Conservation (phyloP, 106 monocot species). For the Dioscorea zingiberensis region DNA sequence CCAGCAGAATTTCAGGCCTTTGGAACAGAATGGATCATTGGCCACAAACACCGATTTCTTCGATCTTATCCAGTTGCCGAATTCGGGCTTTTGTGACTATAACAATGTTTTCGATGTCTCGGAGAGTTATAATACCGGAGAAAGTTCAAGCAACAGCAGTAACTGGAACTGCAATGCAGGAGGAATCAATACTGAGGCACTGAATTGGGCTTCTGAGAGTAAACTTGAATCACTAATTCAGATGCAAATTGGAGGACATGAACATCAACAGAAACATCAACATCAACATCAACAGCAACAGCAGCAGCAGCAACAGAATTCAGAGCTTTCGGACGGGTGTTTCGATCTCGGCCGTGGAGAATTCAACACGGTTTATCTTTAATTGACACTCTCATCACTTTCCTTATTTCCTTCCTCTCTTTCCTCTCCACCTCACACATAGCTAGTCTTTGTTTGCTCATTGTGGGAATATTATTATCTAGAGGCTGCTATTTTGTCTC, state of each 20-base stretch:
- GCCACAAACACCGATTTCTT: neutral
- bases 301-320: slow-evolving; percentile 1
- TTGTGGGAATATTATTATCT: no score
- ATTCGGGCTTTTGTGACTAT: slow-evolving; percentile 15
- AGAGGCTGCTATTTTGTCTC: neutral
- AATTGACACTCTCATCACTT: neutral
- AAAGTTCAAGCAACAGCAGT: slow-evolving; percentile 42
- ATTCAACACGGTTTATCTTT: slow-evolving; percentile 14
- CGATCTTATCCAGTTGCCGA: neutral
- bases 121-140: slow-evolving; percentile 20
- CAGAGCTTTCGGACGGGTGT: slow-evolving; percentile 11
- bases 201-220: slow-evolving; percentile 27
- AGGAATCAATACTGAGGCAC: slow-evolving; percentile 15
- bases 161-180: slow-evolving; percentile 20
- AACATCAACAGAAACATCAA: neutral
- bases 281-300: neutral
- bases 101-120: slow-evolving; percentile 20
- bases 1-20: slow-evolving; percentile 7
- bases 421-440: neutral
- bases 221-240: slow-evolving; percentile 3
- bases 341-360: slow-evolving; percentile 7
- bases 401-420: neutral
- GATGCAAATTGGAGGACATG: slow-evolving; percentile 5
- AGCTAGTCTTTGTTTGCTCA: no score
- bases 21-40: neutral